Evolutionary conservation across 371 early-diverging fungal genomes (phyloP).

Genomic region (Saksenaea vasiformis): DNA sequence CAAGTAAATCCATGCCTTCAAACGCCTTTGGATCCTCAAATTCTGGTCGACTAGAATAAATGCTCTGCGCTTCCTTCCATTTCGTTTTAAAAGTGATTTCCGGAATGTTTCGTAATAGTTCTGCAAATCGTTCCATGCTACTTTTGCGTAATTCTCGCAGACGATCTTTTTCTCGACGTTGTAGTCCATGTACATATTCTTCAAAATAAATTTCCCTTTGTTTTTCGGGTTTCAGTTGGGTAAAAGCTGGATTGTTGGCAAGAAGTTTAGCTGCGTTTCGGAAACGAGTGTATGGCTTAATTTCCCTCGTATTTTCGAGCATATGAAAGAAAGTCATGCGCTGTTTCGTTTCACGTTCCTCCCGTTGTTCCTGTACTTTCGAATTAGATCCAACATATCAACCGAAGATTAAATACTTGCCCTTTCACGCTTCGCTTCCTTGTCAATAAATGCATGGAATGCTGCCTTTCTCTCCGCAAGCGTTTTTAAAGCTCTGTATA

Average conservation of each 20-base stretch:
- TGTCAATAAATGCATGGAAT: slow-evolving; percentile 71
- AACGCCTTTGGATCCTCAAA: slow-evolving; percentile 58
- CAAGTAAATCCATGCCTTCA: slow-evolving; percentile 76
- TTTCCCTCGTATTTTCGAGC: slow-evolving; percentile 41
- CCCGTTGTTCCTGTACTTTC: slow-evolving; percentile 35
- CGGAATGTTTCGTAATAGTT: slow-evolving; percentile 58
- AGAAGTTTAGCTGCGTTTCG: slow-evolving; percentile 54
- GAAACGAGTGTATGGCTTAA: slow-evolving; percentile 54
- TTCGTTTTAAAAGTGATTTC: slow-evolving; percentile 67
- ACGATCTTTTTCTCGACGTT: slow-evolving; percentile 64
- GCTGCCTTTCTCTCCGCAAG: slow-evolving; percentile 78
- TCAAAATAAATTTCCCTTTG: slow-evolving; percentile 63
- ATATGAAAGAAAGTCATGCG: slow-evolving; percentile 43
- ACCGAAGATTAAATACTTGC: slow-evolving; percentile 20
- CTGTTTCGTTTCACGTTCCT: slow-evolving; percentile 46
- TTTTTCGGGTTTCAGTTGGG: slow-evolving; percentile 44
- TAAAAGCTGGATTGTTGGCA: slow-evolving; percentile 48
- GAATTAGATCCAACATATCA: not conserved
- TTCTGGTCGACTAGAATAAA: slow-evolving; percentile 52
- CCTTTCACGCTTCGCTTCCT: slow-evolving; percentile 55
- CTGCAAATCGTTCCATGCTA: slow-evolving; percentile 64
- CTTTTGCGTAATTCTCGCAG: slow-evolving; percentile 62
- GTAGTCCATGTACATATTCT: slow-evolving; percentile 62
- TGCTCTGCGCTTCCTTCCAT: slow-evolving; percentile 67
- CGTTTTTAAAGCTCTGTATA: slow-evolving; percentile 85